Percentiles rank a stretch among this genome's conserved stretches.
Evolutionary conservation across 768 basidiomycete genomes (phyloP).

Genomic region (Boletus tylopilopsis): DNA sequence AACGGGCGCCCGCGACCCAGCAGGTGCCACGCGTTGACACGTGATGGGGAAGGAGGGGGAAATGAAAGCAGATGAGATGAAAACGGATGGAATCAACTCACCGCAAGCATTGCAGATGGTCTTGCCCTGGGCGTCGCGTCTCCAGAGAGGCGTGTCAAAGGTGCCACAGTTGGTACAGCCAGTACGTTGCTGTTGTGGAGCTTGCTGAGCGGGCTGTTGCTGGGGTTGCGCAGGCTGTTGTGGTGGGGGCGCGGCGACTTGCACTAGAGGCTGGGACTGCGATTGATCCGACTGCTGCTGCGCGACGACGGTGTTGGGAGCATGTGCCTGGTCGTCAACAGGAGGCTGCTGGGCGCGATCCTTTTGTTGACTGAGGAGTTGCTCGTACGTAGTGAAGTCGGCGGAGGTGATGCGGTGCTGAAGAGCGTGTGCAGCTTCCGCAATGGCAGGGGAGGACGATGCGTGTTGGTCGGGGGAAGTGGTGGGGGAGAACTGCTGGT

Average conservation of each 20-base stretch:
- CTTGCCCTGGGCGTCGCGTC: constrained; percentile 77
- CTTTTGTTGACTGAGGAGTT: constrained; percentile 29
- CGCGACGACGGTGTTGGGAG: constrained; percentile 6
- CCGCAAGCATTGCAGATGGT: constrained; percentile 89
- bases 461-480: constrained; percentile 30
- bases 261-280: constrained; percentile 17
- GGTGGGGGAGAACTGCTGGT: constrained; percentile 41
- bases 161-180: constrained; percentile 73
- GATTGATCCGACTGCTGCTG: constrained; percentile 20
- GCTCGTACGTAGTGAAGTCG: constrained; percentile 31
- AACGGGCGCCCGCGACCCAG: constrained; percentile 34
- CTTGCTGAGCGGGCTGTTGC: constrained; percentile 21
- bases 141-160: constrained; percentile 79
- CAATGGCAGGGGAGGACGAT: constrained; percentile 18
- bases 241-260: constrained; percentile 28
- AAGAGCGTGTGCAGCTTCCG: constrained; percentile 22
- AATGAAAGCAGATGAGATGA: constrained; percentile 34
- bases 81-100: constrained; percentile 44
- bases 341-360: constrained; percentile 24
- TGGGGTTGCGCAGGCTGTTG: constrained; percentile 21
- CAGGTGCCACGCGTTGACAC: constrained; percentile 33
- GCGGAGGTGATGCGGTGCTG: constrained; percentile 28
- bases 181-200: constrained; percentile 38
- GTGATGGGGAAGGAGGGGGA: constrained; percentile 35
- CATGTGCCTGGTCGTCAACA: constrained; percentile 12